Evolutionary conservation across 129 eudicot species (phyloP), one percentile per base, ranked within the genome.

Genomic region (Apium graveolens): DNA sequence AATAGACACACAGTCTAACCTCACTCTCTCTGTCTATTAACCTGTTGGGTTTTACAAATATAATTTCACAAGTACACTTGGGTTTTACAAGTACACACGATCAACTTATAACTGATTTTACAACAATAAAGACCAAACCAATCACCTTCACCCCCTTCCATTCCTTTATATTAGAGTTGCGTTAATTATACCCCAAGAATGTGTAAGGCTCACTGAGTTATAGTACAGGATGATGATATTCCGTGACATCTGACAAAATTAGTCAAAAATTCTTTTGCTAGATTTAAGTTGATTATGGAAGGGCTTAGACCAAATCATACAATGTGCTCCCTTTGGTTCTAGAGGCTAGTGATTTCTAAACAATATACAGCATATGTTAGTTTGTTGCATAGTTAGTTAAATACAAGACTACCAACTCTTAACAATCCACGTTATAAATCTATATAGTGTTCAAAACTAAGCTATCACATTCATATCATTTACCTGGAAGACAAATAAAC

Each of bases 11-110:
- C n/a, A n/a, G n/a, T n/a, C n/a, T n/a, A n/a, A 94, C 93, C 85
- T 94, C 97, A 31, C 91, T 90, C 74, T 94, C 96, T 88, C 97
- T 90, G 68, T 94, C 97, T 81, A 91, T 85, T 84, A 91, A 91
- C 91, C 97, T 94, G 90, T 24, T 24, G 66, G 10, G 5, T 48
- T 14, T 14, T 43, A 10, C 45, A 43, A 43, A 9, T 42, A 42
- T 11, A 42, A 42, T 10, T 9, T 13, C 45, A 42, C 13, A 42
- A 42, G 45, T 9, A 42, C 45, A 42, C 1, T 12, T 44, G 14
- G n/a, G n/a, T n/a, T n/a, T n/a, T 43, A 3, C 4, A 12, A 44
- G 48, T 44, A 11, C 11, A 42, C 45, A 42, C 45, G 13, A 0
- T 43, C n/a, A n/a, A n/a, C n/a, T n/a, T n/a, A n/a, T n/a, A n/a